Evolutionary conservation across 139 green algal genomes (phyloP).

Genomic region (Mesotaenium endlicherianum): DNA sequence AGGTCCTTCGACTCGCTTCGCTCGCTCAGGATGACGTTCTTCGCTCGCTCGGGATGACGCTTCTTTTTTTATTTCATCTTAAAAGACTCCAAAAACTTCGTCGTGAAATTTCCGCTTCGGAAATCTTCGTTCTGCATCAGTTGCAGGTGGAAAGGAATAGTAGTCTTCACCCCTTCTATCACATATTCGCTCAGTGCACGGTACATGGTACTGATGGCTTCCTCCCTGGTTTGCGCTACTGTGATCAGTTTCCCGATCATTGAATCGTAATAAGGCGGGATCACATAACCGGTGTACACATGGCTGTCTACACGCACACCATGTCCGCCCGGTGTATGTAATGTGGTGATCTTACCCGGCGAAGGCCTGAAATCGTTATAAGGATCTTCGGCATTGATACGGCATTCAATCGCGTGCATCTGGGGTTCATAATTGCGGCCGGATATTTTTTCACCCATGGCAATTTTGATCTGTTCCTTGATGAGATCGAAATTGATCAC

Average conservation of each 20-base stretch:
- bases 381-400: constrained; percentile 88
- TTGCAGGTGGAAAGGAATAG: neutral
- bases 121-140: neutral
- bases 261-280: neutral
- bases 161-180: neutral
- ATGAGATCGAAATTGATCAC: neutral
- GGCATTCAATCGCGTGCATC: constrained; percentile 60
- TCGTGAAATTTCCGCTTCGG: too few species aligned
- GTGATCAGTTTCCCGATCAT: neutral
- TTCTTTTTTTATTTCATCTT: too few species aligned
- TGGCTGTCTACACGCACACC: neutral
- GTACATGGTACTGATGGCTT: neutral
- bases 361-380: constrained; percentile 92
- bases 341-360: constrained; percentile 64
- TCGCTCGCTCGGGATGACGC: too few species aligned
- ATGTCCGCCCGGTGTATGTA: neutral
- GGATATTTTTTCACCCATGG: too few species aligned
- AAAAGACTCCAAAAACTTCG: too few species aligned
- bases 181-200: neutral
- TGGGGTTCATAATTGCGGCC: too few species aligned
- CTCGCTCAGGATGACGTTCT: too few species aligned
- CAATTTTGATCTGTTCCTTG: neutral
- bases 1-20: too few species aligned
- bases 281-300: neutral
- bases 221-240: neutral